Evolutionary conservation across 2,329 filamentous ascomycete genomes (phyloP), one percentile per base, ranked within the genome.

Genomic region (Phoma sp.): DNA sequence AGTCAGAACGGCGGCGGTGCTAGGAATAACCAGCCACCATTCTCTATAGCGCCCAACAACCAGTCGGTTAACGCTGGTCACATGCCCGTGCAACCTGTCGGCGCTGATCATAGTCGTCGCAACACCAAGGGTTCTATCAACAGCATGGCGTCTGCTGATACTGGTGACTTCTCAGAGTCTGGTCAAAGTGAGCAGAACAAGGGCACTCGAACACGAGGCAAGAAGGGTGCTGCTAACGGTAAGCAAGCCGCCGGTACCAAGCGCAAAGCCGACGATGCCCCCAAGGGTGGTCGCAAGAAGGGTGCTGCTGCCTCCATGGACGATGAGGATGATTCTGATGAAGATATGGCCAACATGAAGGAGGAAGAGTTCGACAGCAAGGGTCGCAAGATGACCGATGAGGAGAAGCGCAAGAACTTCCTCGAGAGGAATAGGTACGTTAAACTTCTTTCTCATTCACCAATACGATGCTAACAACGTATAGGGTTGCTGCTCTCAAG

Each of bases 351-450:
- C 11, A 73, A 76, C 39, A 64, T 71, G 53, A 76, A 78, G 47
- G 64, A 67, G 49, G 75, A 77, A 36, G 65, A 68, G 21, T 64
- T 64, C 32, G 62, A 66, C 42, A 79, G 81, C 33, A 85, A 88
- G 66, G 80, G 81, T 34, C 89, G 87, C 74, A 97, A 96, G 81
- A 96, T 97, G 92, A 97, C 93, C 0, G 95, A 98, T 51, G 95
- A 98, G 71, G 95, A 99, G 80, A 99, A 99, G 81, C 85, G 95
- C 34, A 96, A 96, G 79, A 99, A 98, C 74, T 99, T 99, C 76
- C 81, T 99, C 2, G 95, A 99, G 72, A 84, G 95, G 23, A 99
- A 99, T 75, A 87, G 93, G 93, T 96, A 86, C 68, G 86, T 78
- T 40, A 23, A 10, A 36, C 14, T 33, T 42, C 26, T 7, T 40